Evolutionary conservation across 192 early-diverging fungal species (phyloP).

Genomic region (Nowakowskiella sp.): DNA sequence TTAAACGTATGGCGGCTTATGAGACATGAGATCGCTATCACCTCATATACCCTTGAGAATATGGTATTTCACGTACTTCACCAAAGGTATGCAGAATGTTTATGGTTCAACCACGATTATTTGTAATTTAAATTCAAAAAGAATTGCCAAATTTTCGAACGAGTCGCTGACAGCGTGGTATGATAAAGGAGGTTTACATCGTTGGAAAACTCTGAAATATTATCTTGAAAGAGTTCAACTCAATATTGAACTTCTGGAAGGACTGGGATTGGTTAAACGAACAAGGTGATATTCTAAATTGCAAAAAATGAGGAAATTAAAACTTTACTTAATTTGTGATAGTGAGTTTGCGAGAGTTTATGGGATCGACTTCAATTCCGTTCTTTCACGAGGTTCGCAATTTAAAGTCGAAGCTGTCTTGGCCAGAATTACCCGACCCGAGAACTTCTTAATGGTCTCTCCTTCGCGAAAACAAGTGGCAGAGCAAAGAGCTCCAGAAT

Average conservation of each 20-base stretch:
- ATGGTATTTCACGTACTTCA: slow-evolving; percentile 63
- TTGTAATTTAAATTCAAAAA: slow-evolving; percentile 15
- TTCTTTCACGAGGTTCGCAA: slow-evolving; percentile 84
- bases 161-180: slow-evolving; percentile 64
- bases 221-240: slow-evolving; percentile 60
- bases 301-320: slow-evolving; percentile 4
- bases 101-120: not conserved
- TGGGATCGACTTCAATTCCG: slow-evolving; percentile 82
- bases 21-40: slow-evolving; percentile 64
- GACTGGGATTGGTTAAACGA: slow-evolving; percentile 55
- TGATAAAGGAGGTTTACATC: slow-evolving; percentile 32
- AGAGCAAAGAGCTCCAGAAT: slow-evolving; percentile 67
- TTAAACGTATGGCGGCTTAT: slow-evolving; percentile 87
- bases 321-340: slow-evolving; percentile 3
- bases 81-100: slow-evolving; percentile 39
- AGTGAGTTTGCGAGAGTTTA: slow-evolving; percentile 85
- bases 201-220: slow-evolving; percentile 56
- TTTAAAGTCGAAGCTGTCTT: slow-evolving; percentile 81
- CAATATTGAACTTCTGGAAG: slow-evolving; percentile 63
- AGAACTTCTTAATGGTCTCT: slow-evolving; percentile 72
- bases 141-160: slow-evolving; percentile 57
- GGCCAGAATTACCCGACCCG: slow-evolving; percentile 44
- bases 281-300: slow-evolving; percentile 27
- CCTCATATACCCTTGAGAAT: slow-evolving; percentile 73
- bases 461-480: slow-evolving; percentile 68